phyloP scores from a whole-genome alignment of 352 stramenopile species.

The Pythium apleroticum region DNA sequence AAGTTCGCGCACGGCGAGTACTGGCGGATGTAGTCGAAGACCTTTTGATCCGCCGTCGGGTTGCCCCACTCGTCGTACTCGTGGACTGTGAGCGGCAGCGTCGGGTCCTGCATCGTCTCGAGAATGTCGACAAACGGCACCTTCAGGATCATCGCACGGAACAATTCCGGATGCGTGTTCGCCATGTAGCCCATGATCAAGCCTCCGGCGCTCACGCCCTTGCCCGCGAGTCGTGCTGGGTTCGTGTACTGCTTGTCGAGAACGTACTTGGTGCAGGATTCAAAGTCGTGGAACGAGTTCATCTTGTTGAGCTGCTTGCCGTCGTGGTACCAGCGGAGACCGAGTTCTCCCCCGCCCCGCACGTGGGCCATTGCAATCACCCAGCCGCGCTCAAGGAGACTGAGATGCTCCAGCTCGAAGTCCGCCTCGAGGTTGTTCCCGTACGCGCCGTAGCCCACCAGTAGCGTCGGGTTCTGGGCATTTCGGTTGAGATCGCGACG shows the following conservation, averaged over 20 bases:
- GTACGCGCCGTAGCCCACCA: slow-evolving; percentile 90
- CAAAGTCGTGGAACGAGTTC: slow-evolving; percentile 87
- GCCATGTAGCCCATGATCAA: slow-evolving; percentile 87
- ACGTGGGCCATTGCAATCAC: slow-evolving; percentile 89
- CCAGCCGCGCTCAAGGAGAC: slow-evolving; percentile 86
- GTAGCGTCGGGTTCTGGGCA: slow-evolving; percentile 74
- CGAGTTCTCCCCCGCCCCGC: slow-evolving; percentile 87
- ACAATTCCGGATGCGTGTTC: slow-evolving; percentile 75
- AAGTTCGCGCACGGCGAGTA: slow-evolving; percentile 84
- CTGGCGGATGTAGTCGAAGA: slow-evolving; percentile 72
- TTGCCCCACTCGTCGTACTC: slow-evolving; percentile 94
- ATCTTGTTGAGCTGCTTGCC: slow-evolving; percentile 80
- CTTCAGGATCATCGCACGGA: slow-evolving; percentile 80
- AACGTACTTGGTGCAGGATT: slow-evolving; percentile 64
- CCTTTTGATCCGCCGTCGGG: slow-evolving; percentile 35
- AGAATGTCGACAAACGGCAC: slow-evolving; percentile 91
- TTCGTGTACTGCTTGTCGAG: slow-evolving; percentile 63
- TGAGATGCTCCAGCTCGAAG: slow-evolving; percentile 84
- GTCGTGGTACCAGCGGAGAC: slow-evolving; percentile 85
- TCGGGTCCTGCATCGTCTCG: slow-evolving; percentile 84
- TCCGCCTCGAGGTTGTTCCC: slow-evolving; percentile 85
- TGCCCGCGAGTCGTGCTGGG: slow-evolving; percentile 60
- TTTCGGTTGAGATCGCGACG: slow-evolving; percentile 49
- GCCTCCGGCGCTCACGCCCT: slow-evolving; percentile 83
- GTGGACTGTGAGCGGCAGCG: slow-evolving; percentile 86